Base-by-base conservation (phyloP, 805 yeast genomes). In the Candida orba region DNA sequence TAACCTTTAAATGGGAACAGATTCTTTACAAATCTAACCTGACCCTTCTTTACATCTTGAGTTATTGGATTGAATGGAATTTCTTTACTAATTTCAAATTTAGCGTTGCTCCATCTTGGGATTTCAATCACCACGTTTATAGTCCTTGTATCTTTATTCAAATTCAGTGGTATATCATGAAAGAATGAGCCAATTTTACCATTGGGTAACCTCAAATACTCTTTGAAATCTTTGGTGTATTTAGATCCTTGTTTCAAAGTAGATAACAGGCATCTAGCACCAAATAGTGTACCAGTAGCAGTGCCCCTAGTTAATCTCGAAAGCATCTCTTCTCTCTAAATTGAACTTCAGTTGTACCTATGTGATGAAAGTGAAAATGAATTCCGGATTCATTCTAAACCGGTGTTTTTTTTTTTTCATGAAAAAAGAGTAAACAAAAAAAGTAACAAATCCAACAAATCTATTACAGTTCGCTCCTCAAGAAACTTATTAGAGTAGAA, bases 1-100 rank as follows among this genome's bases (percentile, higher is more conserved):
- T 85, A 86, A 1, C 95, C 95, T 53, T 82, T 82, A 61, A 74
- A 80, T 8, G 95, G 95, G 68, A 81, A 87, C 20, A 85, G 67
- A 65, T 87, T 87, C 55, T 81, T 75, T 29, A 87, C 84, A 54
- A 80, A 87, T 56, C 96, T 69, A 32, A 82, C 74, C 51, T 81
- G 70, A 6, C 86, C 91, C 53, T 85, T 83, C 62, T 81, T 83
- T 25, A 73, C 68, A 59, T 87, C 96, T 61, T 87, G 96, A 4
- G 75, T 72, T 39, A 87, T 87, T 20, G 96, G 95, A 60, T 86
- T 87, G 36, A 80, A 78, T 27, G 67, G 65, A 10, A 65, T 51
- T 27, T 71, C 71, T 48, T 75, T 79, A 45, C 75, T 71, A 50
- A 86, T 81, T 63, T 87, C 96, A 60, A 86, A 79, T 61, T 87